Evolutionary conservation across 441 rosid species (phyloP).

Genomic region (Pelargonium myrrhifolium): DNA sequence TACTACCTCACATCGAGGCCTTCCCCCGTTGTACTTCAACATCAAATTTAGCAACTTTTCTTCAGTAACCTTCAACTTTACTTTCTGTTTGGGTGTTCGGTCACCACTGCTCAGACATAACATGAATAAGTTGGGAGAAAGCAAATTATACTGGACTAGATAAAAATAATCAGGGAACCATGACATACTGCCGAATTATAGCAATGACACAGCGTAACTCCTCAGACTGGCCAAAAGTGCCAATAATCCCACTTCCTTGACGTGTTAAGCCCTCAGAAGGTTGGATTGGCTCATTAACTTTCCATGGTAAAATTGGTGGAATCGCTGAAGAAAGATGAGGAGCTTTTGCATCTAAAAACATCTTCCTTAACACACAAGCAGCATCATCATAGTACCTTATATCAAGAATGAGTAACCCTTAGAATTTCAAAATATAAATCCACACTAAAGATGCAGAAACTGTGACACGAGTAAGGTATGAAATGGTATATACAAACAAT

Average conservation of each 20-base stretch:
- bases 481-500: not conserved
- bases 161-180: constrained; percentile 10
- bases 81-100: constrained; percentile 99
- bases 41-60: constrained; percentile 88
- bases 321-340: constrained; percentile 93
- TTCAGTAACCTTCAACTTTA: constrained; percentile 97
- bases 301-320: constrained; percentile 96
- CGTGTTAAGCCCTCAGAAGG: constrained; percentile 83
- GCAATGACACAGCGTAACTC: constrained; percentile 99
- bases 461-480: not conserved
- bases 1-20: constrained; percentile 87
- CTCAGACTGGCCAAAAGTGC: constrained; percentile 92
- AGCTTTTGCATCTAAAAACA: constrained; percentile 98
- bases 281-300: constrained; percentile 73
- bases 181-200: constrained; percentile 86
- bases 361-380: constrained; percentile 95
- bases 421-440: constrained; percentile 15
- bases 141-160: not conserved
- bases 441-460: constrained; percentile 9
- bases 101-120: constrained; percentile 68
- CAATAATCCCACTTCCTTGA: constrained; percentile 98
- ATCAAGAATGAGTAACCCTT: constrained; percentile 15
- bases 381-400: constrained; percentile 95
- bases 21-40: constrained; percentile 98
- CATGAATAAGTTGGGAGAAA: constrained; percentile 19